Conservation (phyloP, 73 alveolate genomes). For the Tetrahymena malaccensis region DNA sequence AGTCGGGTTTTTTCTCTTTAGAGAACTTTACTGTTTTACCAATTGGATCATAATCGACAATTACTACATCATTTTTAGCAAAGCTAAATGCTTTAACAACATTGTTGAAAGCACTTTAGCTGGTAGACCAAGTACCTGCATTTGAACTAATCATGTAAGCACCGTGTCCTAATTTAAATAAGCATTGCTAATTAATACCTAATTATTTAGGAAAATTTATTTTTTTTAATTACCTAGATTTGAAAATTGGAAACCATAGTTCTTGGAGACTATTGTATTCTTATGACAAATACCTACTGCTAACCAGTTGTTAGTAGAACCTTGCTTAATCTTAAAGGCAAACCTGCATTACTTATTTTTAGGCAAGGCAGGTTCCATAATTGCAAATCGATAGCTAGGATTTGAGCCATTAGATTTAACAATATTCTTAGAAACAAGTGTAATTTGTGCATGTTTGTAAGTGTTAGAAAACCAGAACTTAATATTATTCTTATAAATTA, state of each 20-base stretch:
- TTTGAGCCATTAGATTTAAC: not conserved
- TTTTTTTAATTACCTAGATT: not conserved
- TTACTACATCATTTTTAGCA: constrained; percentile 19
- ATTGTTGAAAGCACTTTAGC: constrained; percentile 16
- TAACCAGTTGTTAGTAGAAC: not conserved
- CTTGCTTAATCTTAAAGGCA: not conserved
- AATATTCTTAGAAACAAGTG: not conserved
- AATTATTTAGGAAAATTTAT: no score
- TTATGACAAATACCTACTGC: not conserved
- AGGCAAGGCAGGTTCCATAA: not conserved
- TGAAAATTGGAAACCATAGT: not conserved
- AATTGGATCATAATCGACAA: constrained; percentile 22
- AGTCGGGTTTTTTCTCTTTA: not conserved
- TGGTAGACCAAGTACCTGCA: constrained; percentile 37
- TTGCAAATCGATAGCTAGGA: not conserved
- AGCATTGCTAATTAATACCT: no score
- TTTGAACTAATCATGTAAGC: not conserved
- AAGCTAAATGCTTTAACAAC: constrained; percentile 33
- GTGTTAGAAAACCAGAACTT: not conserved
- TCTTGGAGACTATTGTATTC: not conserved
- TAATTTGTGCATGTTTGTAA: not conserved
- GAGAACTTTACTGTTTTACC: constrained; percentile 2
- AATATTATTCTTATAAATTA: not conserved
- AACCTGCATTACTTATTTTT: not conserved
- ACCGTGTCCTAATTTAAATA: not conserved